Conservation (phyloP, 345 rosid species). For the Ricinus communis region DNA sequence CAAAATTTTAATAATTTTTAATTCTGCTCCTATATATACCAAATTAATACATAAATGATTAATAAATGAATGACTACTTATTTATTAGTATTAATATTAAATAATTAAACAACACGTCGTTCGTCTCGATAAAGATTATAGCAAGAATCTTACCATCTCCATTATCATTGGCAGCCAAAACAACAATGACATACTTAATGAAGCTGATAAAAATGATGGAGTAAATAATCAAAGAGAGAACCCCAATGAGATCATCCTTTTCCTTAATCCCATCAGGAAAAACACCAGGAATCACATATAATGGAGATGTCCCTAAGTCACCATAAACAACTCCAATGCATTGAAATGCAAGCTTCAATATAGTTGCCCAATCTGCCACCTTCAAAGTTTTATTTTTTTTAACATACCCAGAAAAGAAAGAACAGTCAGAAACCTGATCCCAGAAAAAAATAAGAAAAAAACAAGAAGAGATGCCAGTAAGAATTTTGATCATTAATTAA, state of each 20-base stretch:
- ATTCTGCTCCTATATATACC: no score
- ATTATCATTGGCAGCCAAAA: slow-evolving; percentile 19
- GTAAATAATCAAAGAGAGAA: slow-evolving; percentile 15
- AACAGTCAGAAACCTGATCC: no score
- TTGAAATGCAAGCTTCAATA: slow-evolving; percentile 21
- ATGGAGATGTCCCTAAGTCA: slow-evolving; percentile 24
- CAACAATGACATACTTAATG: slow-evolving; percentile 21
- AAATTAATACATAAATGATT: no score
- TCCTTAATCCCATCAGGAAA: slow-evolving; percentile 18
- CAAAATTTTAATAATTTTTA: no score
- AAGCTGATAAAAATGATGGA: slow-evolving; percentile 3
- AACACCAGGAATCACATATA: slow-evolving; percentile 12
- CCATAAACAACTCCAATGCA: slow-evolving; percentile 25
- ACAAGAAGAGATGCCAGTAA: no score
- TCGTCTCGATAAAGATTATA: neutral
- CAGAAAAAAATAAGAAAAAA: no score
- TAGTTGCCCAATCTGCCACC: slow-evolving; percentile 11
- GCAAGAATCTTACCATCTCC: slow-evolving; percentile 15
- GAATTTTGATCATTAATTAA: no score
- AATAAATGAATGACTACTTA: no score
- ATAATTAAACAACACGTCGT: no score
- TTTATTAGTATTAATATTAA: no score
- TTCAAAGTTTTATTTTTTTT: no score
- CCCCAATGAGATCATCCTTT: slow-evolving; percentile 9
- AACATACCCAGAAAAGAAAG: no score